phyloP scores from a whole-genome alignment of 2,329 filamentous ascomycete species.

The Epichloe amarillans region DNA sequence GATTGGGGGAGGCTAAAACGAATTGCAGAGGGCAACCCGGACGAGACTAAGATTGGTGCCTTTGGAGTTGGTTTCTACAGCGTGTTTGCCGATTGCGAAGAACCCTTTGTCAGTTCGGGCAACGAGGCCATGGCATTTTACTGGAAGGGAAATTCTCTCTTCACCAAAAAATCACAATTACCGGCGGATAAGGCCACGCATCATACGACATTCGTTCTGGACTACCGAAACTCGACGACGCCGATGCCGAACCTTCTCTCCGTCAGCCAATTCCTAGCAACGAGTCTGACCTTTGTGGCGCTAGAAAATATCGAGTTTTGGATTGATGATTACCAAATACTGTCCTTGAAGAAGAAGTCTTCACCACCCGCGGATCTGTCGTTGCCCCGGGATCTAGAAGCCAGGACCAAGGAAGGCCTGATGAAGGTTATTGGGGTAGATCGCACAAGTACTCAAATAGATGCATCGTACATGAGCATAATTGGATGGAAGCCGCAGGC shows the following conservation, averaged over 20 bases:
- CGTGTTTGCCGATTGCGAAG: slow-evolving; percentile 95
- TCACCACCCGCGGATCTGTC: slow-evolving; percentile 61
- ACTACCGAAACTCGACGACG: slow-evolving; percentile 81
- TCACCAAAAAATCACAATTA: slow-evolving; percentile 77
- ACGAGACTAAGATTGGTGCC: slow-evolving; percentile 97
- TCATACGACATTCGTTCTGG: slow-evolving; percentile 85
- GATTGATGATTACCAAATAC: slow-evolving; percentile 74
- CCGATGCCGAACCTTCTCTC: slow-evolving; percentile 77
- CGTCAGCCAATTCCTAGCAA: slow-evolving; percentile 83
- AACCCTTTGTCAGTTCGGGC: slow-evolving; percentile 91
- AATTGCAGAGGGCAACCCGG: slow-evolving; percentile 97
- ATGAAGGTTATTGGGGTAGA: slow-evolving; percentile 79
- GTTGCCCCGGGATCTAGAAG: slow-evolving; percentile 68
- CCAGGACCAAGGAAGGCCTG: slow-evolving; percentile 70
- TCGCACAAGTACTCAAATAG: slow-evolving; percentile 79
- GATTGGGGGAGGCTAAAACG: slow-evolving; percentile 91
- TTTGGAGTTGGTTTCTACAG: slow-evolving; percentile 99
- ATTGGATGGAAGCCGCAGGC: slow-evolving; percentile 66
- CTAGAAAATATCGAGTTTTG: slow-evolving; percentile 78
- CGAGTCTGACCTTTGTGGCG: slow-evolving; percentile 89
- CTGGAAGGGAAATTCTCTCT: slow-evolving; percentile 97
- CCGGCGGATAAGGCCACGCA: slow-evolving; percentile 50
- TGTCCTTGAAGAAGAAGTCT: slow-evolving; percentile 70
- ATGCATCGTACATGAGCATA: slow-evolving; percentile 77
- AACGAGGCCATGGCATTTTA: slow-evolving; percentile 95